Evolutionary conservation across 2,329 filamentous ascomycete species (phyloP), one percentile per base, ranked within the genome.

Genomic region (Phaeosphaeriaceae sp.): DNA sequence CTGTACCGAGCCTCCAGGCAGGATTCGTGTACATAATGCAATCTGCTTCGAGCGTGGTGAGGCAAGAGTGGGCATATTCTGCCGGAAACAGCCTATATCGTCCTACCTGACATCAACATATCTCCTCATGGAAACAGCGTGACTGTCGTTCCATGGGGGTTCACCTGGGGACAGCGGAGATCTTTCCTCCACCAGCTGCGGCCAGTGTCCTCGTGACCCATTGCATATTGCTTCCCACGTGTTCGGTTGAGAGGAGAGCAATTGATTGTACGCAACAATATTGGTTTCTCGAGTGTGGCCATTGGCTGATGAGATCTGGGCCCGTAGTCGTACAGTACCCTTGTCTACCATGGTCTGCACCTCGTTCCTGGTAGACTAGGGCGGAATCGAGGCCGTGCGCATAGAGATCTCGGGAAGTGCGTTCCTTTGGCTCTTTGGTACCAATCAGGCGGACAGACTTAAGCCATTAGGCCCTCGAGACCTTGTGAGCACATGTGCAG

Each of bases 1-100:
- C 25, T 27, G 25, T 27, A 36, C 36, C 36, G 36, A 40, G 2
- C 36, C 17, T 40, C 36, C 36, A 40, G 36, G 36, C 22, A 51
- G 49, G 51, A 57, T 62, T 54, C 46, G 51, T 54, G 54, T 65
- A 66, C 66, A 56, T 66, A 64, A 63, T 68, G 54, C 59, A 52
- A 56, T 51, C 57, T 57, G 25, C 25, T 47, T 62, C 53, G 53
- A 56, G 52, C 36, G 50, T 42, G 45, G 42, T 36, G 31, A 53
- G 20, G n/a, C 50, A 54, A 10, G 27, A 27, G 51, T 61, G 63
- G 60, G 48, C 48, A 56, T 41, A 47, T 51, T 50, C 50, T 64
- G 55, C 57, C 58, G 62, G 54, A 53, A 56, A 44, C 31, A 45
- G 42, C 45, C 56, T 56, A 40, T 21, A 48, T 41, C 36, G 36